These are phyloP conservation scores for Amphibolis antarctica DNA, from an alignment of 106 monocot genomes.

Conservation along the genomic window DNA sequence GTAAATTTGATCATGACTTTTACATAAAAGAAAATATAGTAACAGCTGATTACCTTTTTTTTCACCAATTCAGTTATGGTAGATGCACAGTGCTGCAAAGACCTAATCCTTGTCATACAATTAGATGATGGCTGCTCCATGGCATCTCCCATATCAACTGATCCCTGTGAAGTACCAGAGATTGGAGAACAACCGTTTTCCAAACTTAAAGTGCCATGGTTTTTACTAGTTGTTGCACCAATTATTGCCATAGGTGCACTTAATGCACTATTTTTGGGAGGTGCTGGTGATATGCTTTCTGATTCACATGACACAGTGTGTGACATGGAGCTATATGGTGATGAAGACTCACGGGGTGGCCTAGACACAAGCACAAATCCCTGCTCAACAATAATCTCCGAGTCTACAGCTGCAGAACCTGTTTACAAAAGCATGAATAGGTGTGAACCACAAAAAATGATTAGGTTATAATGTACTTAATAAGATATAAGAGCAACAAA, in stretches of 20 bases:
- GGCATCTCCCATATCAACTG: constrained; percentile 49
- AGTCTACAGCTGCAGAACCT: constrained; percentile 53
- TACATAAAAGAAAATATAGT: no score
- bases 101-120: constrained; percentile 56
- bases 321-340: no score
- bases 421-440: constrained; percentile 3
- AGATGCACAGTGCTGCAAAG: constrained; percentile 67
- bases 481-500: background rate
- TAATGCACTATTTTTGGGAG: constrained; percentile 26
- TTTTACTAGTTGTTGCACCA: constrained; percentile 17
- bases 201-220: constrained; percentile 21
- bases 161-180: constrained; percentile 68
- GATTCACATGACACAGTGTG: no score
- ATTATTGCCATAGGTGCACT: constrained; percentile 80
- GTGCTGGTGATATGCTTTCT: no score
- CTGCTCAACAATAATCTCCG: constrained; percentile 65
- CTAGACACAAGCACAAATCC: constrained; percentile 68
- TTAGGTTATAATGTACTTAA: background rate
- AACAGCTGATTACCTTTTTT: constrained; percentile 36
- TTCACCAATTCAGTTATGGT: constrained; percentile 63
- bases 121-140: constrained; percentile 66
- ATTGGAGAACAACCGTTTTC: constrained; percentile 37
- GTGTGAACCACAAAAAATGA: constrained; percentile 8
- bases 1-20: no score
- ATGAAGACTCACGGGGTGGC: constrained; percentile 58